Percentiles rank a stretch among this genome's conserved stretches.
Conservation (phyloP, 83 land plant species). For the Diphasiastrum complanatum region DNA sequence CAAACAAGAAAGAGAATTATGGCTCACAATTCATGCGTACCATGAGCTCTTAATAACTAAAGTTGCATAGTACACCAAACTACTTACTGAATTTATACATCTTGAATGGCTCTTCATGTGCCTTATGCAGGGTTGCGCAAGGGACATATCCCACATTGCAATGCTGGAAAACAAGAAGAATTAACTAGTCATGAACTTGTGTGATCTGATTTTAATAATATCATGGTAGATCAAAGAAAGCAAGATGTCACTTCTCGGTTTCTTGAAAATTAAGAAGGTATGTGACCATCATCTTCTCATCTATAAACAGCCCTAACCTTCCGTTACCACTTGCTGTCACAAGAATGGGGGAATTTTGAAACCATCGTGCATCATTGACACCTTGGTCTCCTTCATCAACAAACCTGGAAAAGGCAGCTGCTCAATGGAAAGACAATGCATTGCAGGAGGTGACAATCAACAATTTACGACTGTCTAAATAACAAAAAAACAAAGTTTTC, state of each 20-base stretch:
- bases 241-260: no score
- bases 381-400: constrained; percentile 63
- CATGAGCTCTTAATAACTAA: background rate
- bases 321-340: constrained; percentile 63
- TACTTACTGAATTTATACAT: constrained; percentile 49
- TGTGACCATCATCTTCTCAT: no score
- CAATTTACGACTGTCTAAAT: background rate
- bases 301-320: constrained; percentile 35
- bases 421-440: background rate
- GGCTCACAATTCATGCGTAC: background rate
- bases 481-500: no score
- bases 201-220: background rate
- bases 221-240: no score
- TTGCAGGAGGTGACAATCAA: background rate
- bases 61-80: background rate
- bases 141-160: constrained; percentile 54
- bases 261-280: no score
- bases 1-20: background rate
- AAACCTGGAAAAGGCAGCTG: constrained; percentile 24
- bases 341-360: constrained; percentile 39
- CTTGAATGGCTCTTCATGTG: constrained; percentile 42
- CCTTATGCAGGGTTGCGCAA: constrained; percentile 46
- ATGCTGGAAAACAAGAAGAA: constrained; percentile 23
- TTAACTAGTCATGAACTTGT: background rate
- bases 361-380: constrained; percentile 61